Evolutionary conservation across 306 rosid genomes (phyloP), one percentile per base, ranked within the genome.

Genomic region (Carpinus fangiana): DNA sequence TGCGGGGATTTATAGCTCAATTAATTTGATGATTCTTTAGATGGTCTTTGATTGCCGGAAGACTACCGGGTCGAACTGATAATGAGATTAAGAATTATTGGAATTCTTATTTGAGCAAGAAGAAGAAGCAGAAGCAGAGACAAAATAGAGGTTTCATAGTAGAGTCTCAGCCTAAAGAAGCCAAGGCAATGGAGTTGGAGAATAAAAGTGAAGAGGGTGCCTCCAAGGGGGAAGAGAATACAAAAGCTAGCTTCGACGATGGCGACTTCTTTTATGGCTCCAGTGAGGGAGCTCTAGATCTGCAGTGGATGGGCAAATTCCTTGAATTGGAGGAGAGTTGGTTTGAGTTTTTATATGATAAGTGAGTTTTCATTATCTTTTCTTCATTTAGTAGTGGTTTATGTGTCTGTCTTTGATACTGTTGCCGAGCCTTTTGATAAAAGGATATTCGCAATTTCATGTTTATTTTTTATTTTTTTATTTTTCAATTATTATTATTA

Each of bases 101-200:
- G 88, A 84, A 86, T 76, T 83, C 90, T 62, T 84, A 74, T 73
- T 72, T 86, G 80, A 68, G 86, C 78, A 86, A 86, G 78, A 86
- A 81, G 80, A 81, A 60, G 4, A 86, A 76, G 75, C 82, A 45
- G 52, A 20, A 17, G 3, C 78, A 80, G 66, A 79, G 62, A 45
- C 82, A 82, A 59, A 75, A 74, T 55, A 76, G 62, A 28, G 14
- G 51, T 47, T 21, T 72, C 13, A 2, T 13, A 23, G 34, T 38
- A 66, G 83, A 80, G 75, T 71, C 76, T 2, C 64, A 78, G n/a
- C 65, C 23, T 7, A 20, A 76, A 38, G 48, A 46, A 4, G 18
- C 21, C 7, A 61, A 73, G 38, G 8, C 28, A 14, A 59, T 8
- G 57, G 36, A 64, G 46, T 68, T 17, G 48, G 67, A 55, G 23